phyloP scores from a whole-genome alignment of 2,329 filamentous ascomycete genomes.

The Diplodia scrobiculata region DNA sequence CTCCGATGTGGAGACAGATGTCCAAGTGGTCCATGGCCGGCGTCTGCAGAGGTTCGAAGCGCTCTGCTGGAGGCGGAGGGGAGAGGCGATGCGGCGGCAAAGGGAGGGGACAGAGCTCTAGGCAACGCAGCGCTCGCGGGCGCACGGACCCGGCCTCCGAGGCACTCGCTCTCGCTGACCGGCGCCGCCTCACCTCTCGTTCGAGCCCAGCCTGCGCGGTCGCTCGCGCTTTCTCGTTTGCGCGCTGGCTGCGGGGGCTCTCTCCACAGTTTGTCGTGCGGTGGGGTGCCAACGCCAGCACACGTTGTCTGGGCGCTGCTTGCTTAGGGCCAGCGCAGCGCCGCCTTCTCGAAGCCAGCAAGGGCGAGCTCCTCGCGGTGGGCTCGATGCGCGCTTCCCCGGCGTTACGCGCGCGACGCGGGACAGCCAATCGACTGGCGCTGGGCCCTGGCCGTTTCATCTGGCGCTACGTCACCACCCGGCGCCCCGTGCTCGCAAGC shows the following conservation, averaged over 20 bases:
- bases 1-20: conserved; percentile 43
- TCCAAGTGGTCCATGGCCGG: conserved; percentile 34
- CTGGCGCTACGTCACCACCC: conserved; percentile 23
- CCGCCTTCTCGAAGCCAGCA: conserved; percentile 2
- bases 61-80: conserved; percentile 2
- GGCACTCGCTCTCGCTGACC: conserved; percentile 2
- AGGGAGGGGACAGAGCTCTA: conserved; percentile 17
- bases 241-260: background rate
- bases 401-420: conserved; percentile 21
- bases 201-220: background rate
- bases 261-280: background rate
- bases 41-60: conserved; percentile 16
- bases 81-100: conserved; percentile 9
- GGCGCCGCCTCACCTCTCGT: conserved; percentile 3
- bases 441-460: conserved; percentile 21
- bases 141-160: background rate
- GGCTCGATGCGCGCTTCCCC: background rate
- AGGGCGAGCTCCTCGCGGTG: background rate
- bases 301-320: background rate
- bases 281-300: background rate
- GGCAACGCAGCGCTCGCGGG: conserved; percentile 5
- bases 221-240: conserved; percentile 3
- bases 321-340: background rate
- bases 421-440: conserved; percentile 10
- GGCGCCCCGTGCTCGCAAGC: conserved; percentile 12